phyloP scores from a whole-genome alignment of 2,329 filamentous ascomycete genomes.

The Fusarium pseudoanthophilum region DNA sequence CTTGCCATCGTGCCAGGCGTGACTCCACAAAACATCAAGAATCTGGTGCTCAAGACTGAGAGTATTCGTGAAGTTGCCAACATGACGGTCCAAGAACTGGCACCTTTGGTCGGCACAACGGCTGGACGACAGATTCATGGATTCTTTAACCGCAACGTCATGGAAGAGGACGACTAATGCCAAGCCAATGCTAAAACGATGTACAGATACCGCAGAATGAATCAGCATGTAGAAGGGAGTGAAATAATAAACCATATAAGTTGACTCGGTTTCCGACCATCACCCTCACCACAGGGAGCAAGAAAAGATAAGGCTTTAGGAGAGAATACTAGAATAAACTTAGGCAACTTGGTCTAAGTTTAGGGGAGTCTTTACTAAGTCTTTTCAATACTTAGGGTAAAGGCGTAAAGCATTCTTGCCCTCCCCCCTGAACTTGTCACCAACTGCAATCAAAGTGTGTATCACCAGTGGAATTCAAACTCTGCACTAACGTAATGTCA shows the following conservation, averaged over 20 bases:
- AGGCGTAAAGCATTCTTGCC: not conserved
- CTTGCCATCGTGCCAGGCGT: slow-evolving; percentile 85
- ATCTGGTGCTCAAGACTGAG: slow-evolving; percentile 76
- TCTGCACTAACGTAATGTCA: not conserved
- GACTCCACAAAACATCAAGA: slow-evolving; percentile 79
- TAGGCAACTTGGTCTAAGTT: too few relatives aligned
- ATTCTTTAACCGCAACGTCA: slow-evolving; percentile 79
- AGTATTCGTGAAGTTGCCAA: slow-evolving; percentile 88
- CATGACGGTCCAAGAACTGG: slow-evolving; percentile 79
- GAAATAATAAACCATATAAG: not conserved
- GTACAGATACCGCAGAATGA: too few relatives aligned
- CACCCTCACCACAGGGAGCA: not conserved
- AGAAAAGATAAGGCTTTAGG: not conserved
- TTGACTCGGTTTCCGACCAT: not conserved
- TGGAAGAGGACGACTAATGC: slow-evolving; percentile 57
- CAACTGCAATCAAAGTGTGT: not conserved
- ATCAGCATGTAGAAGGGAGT: not conserved
- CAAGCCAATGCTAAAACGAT: not conserved
- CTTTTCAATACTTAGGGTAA: not conserved
- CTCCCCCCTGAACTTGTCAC: too few relatives aligned
- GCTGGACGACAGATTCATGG: slow-evolving; percentile 78
- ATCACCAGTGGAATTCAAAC: not conserved
- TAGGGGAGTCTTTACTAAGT: too few relatives aligned
- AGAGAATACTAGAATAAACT: not conserved
- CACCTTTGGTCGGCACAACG: slow-evolving; percentile 79